phyloP scores from a whole-genome alignment of 805 yeast genomes.

The Pichia californica region DNA sequence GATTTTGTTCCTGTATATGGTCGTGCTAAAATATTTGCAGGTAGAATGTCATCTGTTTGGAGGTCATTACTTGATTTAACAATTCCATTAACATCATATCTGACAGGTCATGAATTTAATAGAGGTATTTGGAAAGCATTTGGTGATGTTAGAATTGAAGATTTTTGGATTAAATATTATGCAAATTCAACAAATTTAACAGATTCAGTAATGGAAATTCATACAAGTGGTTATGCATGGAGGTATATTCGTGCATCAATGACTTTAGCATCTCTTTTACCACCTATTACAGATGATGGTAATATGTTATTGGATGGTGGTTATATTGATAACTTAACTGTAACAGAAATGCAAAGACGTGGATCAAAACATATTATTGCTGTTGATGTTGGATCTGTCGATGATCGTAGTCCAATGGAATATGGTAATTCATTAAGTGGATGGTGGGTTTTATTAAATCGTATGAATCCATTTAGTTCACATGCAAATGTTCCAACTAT shows the following conservation, averaged over 20 bases:
- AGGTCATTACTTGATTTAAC: slow-evolving; percentile 78
- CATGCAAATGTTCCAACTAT: slow-evolving; percentile 88
- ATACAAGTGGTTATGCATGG: slow-evolving; percentile 91
- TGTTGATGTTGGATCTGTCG: slow-evolving; percentile 92
- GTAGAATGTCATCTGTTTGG: slow-evolving; percentile 81
- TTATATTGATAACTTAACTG: slow-evolving; percentile 89
- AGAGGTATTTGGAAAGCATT: slow-evolving; percentile 96
- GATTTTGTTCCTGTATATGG: slow-evolving; percentile 90
- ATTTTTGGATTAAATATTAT: slow-evolving; percentile 86
- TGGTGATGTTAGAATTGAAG: slow-evolving; percentile 90
- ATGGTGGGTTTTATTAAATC: slow-evolving; percentile 78
- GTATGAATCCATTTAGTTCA: slow-evolving; percentile 84
- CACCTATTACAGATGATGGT: slow-evolving; percentile 84
- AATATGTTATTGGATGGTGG: slow-evolving; percentile 95
- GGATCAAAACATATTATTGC: slow-evolving; percentile 89
- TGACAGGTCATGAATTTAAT: slow-evolving; percentile 96
- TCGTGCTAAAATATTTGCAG: slow-evolving; percentile 78
- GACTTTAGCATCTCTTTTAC: slow-evolving; percentile 91
- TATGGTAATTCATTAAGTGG: slow-evolving; percentile 95
- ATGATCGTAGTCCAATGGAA: slow-evolving; percentile 81
- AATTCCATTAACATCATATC: slow-evolving; percentile 88
- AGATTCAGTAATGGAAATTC: slow-evolving; percentile 91
- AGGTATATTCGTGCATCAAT: slow-evolving; percentile 90
- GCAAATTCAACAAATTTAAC: slow-evolving; percentile 94
- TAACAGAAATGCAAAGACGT: slow-evolving; percentile 79